Conservation (phyloP, 169 alveolate genomes). For the Gregarina niphandrodes region DNA sequence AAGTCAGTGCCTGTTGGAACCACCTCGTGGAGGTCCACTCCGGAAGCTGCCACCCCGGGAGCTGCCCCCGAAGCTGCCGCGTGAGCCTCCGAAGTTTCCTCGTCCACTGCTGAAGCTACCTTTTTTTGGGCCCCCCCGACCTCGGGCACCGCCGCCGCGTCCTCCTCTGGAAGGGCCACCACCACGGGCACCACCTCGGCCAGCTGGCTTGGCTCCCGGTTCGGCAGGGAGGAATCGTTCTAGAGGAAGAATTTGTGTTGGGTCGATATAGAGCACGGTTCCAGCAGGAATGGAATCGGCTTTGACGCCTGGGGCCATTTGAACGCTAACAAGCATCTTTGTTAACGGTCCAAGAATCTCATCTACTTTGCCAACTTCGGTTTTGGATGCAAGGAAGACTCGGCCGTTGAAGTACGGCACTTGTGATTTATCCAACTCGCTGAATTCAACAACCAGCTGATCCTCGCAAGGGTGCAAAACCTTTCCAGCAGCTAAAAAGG, state of each 20-base stretch:
- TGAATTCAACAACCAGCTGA: slow-evolving; percentile 57
- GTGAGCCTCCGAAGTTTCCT: slow-evolving; percentile 12
- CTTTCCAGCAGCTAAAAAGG: slow-evolving; percentile 6
- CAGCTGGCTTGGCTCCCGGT: slow-evolving; percentile 1
- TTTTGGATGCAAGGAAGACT: slow-evolving; percentile 66
- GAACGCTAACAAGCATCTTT: slow-evolving; percentile 20
- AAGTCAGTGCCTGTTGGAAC: too few species aligned
- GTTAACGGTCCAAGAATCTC: slow-evolving; percentile 75
- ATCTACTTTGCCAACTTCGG: slow-evolving; percentile 75
- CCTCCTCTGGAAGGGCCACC: slow-evolving; percentile 8
- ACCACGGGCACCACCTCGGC: slow-evolving; percentile 12
- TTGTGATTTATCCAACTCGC: slow-evolving; percentile 38
- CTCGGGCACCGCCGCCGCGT: slow-evolving; percentile 9
- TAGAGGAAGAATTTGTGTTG: slow-evolving; percentile 51
- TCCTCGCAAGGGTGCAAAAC: slow-evolving; percentile 64
- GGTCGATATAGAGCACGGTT: slow-evolving; percentile 33
- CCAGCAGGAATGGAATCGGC: slow-evolving; percentile 10
- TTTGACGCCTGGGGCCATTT: slow-evolving; percentile 6
- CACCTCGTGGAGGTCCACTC: too few species aligned
- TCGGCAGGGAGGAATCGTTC: slow-evolving; percentile 37
- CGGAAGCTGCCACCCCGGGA: too few species aligned
- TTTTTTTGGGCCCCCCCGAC: slow-evolving; percentile 13
- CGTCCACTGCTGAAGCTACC: slow-evolving; percentile 16
- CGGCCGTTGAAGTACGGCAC: slow-evolving; percentile 83
- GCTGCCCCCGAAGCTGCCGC: too few species aligned